Conservation (phyloP, 2,329 filamentous ascomycete genomes). For the Thielaviopsis punctulata region DNA sequence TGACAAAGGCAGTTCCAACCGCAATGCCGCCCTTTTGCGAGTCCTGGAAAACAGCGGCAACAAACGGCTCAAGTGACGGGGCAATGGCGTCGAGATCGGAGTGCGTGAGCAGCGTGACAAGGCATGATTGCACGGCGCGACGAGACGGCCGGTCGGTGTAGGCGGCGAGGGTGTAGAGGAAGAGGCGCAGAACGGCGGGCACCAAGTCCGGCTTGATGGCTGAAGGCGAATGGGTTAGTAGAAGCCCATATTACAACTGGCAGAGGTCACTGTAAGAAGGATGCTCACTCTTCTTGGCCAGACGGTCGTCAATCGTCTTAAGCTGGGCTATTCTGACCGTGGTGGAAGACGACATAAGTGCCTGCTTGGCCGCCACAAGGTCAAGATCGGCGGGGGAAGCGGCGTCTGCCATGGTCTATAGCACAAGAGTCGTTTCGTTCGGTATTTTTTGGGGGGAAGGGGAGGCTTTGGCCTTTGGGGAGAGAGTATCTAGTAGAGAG, state of each 20-base stretch:
- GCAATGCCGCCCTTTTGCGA: slow-evolving; percentile 63
- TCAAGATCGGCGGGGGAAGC: slow-evolving; percentile 26
- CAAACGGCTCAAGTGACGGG: slow-evolving; percentile 44
- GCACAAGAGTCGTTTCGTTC: not conserved
- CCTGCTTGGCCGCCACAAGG: slow-evolving; percentile 29
- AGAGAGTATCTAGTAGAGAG: not conserved
- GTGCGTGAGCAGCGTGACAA: slow-evolving; percentile 48
- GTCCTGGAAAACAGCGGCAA: slow-evolving; percentile 52
- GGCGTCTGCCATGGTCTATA: slow-evolving; percentile 12
- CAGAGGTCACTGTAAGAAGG: not conserved
- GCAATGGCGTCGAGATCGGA: slow-evolving; percentile 30
- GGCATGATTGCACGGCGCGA: slow-evolving; percentile 64
- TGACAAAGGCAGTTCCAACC: slow-evolving; percentile 63
- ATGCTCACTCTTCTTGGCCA: slow-evolving; percentile 35
- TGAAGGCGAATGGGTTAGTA: slow-evolving; percentile 15
- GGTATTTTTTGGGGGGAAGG: no score
- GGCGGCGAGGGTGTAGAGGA: slow-evolving; percentile 75
- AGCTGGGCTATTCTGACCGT: slow-evolving; percentile 35
- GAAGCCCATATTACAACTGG: not conserved
- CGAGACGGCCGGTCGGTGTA: slow-evolving; percentile 78
- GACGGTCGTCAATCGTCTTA: slow-evolving; percentile 36
- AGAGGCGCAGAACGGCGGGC: slow-evolving; percentile 44
- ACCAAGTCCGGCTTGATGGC: slow-evolving; percentile 32
- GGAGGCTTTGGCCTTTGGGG: no score
- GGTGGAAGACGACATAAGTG: slow-evolving; percentile 46